phyloP scores from a whole-genome alignment of 148 eudicot species.

The Spergularia marina region DNA sequence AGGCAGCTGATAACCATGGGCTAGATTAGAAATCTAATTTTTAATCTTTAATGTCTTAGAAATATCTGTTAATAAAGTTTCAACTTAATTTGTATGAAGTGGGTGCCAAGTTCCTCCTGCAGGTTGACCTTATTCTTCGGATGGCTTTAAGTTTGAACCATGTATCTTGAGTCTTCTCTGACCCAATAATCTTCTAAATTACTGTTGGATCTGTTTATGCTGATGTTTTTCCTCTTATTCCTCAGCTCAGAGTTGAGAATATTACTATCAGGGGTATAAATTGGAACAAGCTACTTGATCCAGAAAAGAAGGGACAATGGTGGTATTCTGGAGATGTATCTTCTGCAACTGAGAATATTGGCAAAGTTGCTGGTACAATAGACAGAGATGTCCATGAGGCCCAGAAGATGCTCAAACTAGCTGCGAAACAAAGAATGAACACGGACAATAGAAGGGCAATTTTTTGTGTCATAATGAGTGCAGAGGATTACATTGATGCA shows the following conservation, averaged over 20 bases:
- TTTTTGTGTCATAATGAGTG: constrained; percentile 91
- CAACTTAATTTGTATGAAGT: constrained; percentile 3
- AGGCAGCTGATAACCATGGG: not conserved
- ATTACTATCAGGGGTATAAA: constrained; percentile 61
- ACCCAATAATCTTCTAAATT: not conserved
- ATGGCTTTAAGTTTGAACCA: not conserved
- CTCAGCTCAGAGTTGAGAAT: constrained; percentile 72
- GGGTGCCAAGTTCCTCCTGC: not conserved
- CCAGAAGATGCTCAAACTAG: constrained; percentile 83
- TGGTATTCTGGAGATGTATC: constrained; percentile 73
- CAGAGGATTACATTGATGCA: constrained; percentile 90
- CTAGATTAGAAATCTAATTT: not conserved
- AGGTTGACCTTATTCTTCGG: not conserved
- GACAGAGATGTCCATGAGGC: constrained; percentile 75
- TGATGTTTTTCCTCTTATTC: not conserved
- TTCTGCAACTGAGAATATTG: constrained; percentile 36
- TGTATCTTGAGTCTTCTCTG: not conserved
- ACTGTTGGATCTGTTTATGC: not conserved
- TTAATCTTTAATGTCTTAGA: not conserved
- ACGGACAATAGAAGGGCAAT: constrained; percentile 91
- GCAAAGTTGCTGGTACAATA: constrained; percentile 61
- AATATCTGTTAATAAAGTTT: not conserved
- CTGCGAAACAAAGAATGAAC: constrained; percentile 86
- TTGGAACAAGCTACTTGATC: constrained; percentile 91
- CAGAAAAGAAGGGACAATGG: constrained; percentile 90